phyloP scores from a whole-genome alignment of 495 filamentous ascomycete genomes.

The Xylaria palmicola region DNA sequence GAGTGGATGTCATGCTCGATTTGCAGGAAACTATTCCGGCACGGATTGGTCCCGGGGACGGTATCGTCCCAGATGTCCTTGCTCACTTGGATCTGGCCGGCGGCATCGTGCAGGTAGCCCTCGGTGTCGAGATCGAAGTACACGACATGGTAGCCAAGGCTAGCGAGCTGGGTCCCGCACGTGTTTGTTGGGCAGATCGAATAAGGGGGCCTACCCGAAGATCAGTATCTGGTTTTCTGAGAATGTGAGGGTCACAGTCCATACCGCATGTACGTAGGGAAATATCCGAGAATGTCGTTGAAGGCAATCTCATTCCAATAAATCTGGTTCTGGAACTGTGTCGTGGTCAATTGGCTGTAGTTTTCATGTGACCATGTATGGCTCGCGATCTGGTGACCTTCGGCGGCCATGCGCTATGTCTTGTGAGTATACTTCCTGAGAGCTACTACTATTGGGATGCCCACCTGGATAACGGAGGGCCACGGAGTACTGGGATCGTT shows the following conservation, averaged over 20 bases:
- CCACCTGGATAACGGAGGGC: constrained; percentile 57
- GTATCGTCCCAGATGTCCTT: constrained; percentile 69
- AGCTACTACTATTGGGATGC: not conserved
- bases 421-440: constrained; percentile 24
- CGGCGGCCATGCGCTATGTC: constrained; percentile 57
- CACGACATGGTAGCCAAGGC: constrained; percentile 71
- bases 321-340: constrained; percentile 65
- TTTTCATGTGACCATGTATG: constrained; percentile 86
- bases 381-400: constrained; percentile 80
- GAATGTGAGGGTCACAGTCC: not conserved
- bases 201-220: constrained; percentile 61
- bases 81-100: constrained; percentile 61
- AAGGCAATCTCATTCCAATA: constrained; percentile 77
- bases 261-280: constrained; percentile 79
- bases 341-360: constrained; percentile 56
- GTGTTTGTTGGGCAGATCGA: constrained; percentile 60
- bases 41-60: constrained; percentile 47
- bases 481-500: constrained; percentile 59
- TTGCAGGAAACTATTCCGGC: constrained; percentile 55
- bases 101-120: constrained; percentile 66
- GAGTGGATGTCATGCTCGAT: constrained; percentile 81
- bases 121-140: constrained; percentile 80
- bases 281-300: constrained; percentile 73
- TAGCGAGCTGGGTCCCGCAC: constrained; percentile 60
- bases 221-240: constrained; percentile 13